Evolutionary conservation across 1,284 basidiomycete species (phyloP).

Genomic region (Cryptococcus sp.): DNA sequence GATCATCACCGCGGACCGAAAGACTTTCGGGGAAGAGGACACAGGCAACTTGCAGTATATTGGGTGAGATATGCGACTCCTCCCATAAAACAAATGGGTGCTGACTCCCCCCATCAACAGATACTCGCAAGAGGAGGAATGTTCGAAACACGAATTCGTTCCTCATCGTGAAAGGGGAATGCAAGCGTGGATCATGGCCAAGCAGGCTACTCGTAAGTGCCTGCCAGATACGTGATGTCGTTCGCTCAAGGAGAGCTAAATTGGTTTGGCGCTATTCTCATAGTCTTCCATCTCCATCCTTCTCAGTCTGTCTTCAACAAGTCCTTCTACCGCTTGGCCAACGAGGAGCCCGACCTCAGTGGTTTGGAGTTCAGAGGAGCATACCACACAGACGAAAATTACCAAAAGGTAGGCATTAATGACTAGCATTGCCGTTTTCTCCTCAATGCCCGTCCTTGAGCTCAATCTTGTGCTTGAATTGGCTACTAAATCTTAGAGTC

Average conservation of each 20-base stretch:
- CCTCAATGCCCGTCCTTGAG: not conserved
- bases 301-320: slow-evolving; percentile 6
- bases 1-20: slow-evolving; percentile 7
- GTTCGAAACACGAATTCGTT: not conserved
- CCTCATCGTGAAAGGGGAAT: slow-evolving; percentile 1
- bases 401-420: slow-evolving; percentile 1
- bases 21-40: slow-evolving; percentile 1
- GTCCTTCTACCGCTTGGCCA: slow-evolving; percentile 1
- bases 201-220: slow-evolving; percentile 6
- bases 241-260: too few species aligned
- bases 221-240: too few species aligned
- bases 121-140: slow-evolving; percentile 6
- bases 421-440: not conserved
- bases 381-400: slow-evolving; percentile 2
- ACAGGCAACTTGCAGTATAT: slow-evolving; percentile 6
- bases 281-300: too few species aligned
- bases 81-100: too few species aligned
- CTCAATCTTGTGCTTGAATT: not conserved
- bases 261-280: too few species aligned
- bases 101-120: not conserved
- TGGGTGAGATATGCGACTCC: not conserved
- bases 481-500: too few species aligned
- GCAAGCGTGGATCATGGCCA: slow-evolving; percentile 4
- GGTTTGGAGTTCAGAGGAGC: slow-evolving; percentile 4
- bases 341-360: not conserved